Percentiles rank a stretch among this genome's conserved stretches.
Evolutionary conservation across 805 yeast species (phyloP).

Genomic region (Ogataea chonburiensis): DNA sequence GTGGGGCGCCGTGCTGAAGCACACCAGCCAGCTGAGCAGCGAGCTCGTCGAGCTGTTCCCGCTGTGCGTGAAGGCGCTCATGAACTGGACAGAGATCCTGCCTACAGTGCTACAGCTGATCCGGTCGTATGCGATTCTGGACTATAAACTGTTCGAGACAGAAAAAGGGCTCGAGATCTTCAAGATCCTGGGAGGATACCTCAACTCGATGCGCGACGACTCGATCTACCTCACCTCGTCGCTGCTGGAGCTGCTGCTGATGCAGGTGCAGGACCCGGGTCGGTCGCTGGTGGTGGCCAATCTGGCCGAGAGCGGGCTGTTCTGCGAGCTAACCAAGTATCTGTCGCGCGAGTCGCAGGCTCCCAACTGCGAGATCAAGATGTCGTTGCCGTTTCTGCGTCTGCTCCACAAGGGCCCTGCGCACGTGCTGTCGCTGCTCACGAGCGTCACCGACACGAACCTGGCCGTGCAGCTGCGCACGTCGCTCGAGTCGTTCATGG

Average conservation of each 20-base stretch:
- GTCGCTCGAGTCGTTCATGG: constrained; percentile 27
- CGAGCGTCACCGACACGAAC: constrained; percentile 28
- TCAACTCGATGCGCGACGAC: constrained; percentile 69
- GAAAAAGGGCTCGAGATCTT: constrained; percentile 43
- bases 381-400: constrained; percentile 39
- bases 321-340: constrained; percentile 41
- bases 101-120: constrained; percentile 60
- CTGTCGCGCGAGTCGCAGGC: constrained; percentile 44
- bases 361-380: constrained; percentile 41
- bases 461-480: constrained; percentile 18
- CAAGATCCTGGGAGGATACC: constrained; percentile 49
- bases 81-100: constrained; percentile 71
- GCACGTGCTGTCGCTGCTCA: constrained; percentile 37
- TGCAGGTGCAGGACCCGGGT: constrained; percentile 30
- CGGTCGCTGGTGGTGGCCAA: constrained; percentile 21
- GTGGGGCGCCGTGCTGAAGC: constrained; percentile 71
- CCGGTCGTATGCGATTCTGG: constrained; percentile 58
- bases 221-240: constrained; percentile 55
- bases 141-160: constrained; percentile 42
- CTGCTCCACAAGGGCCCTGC: constrained; percentile 38
- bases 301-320: constrained; percentile 44
- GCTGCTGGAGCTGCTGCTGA: constrained; percentile 48
- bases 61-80: constrained; percentile 55
- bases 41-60: constrained; percentile 47
- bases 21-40: constrained; percentile 37